Evolutionary conservation across 495 filamentous ascomycete species (phyloP).

Genomic region (Xylaria intraflava): DNA sequence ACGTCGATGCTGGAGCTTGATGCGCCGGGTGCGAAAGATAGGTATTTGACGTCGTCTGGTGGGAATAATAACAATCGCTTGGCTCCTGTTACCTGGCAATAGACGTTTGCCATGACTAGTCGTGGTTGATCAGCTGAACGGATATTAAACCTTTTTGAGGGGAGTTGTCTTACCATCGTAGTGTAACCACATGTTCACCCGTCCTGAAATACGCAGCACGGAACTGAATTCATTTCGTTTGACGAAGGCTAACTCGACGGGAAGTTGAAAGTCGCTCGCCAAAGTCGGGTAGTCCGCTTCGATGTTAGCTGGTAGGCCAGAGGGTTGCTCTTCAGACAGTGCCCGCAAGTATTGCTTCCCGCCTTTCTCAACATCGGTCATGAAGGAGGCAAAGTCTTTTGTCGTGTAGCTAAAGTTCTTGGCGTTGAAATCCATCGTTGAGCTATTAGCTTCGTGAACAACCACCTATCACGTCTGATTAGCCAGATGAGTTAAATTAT

Average conservation of each 20-base stretch:
- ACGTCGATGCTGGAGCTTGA: constrained; percentile 72
- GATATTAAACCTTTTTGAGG: not conserved
- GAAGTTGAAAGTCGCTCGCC: constrained; percentile 63
- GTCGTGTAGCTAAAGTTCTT: constrained; percentile 80
- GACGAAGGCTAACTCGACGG: constrained; percentile 54
- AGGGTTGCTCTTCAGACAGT: constrained; percentile 60
- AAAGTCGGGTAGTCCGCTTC: constrained; percentile 64
- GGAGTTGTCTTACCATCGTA: constrained; percentile 63
- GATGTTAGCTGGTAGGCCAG: constrained; percentile 61
- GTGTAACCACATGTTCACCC: constrained; percentile 85
- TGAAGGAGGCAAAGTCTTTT: constrained; percentile 61
- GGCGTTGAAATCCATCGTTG: constrained; percentile 67
- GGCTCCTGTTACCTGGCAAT: constrained; percentile 68
- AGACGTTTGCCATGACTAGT: constrained; percentile 81
- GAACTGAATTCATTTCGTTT: constrained; percentile 66
- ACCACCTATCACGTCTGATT: constrained; percentile 50
- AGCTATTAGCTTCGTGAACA: constrained; percentile 58
- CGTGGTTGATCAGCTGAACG: constrained; percentile 6
- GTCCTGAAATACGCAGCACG: constrained; percentile 71
- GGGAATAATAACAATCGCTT: constrained; percentile 74
- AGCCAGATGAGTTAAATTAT: not conserved
- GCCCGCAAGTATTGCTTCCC: constrained; percentile 70
- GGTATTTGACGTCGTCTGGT: constrained; percentile 61
- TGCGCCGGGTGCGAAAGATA: constrained; percentile 66
- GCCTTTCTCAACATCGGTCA: constrained; percentile 52